These are phyloP conservation scores for Neonectria hederae DNA, from an alignment of 2,329 filamentous ascomycete species.

Conservation along the genomic window DNA sequence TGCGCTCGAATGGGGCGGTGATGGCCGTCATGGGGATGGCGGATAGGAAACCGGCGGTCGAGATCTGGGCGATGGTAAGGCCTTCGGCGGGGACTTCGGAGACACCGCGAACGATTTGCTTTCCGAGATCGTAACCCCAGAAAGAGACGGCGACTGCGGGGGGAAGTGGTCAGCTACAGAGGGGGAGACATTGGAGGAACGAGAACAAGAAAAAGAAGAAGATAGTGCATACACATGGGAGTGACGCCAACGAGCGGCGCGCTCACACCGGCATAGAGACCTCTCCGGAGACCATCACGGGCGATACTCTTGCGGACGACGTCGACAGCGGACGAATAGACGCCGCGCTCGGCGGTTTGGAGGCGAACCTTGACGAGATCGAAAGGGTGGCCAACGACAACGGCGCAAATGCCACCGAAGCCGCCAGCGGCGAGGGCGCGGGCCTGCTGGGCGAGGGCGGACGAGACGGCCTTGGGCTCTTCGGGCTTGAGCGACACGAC, in stretches of 20 bases:
- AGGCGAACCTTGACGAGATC: constrained; percentile 97
- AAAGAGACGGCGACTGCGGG: constrained; percentile 72
- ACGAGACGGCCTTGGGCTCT: constrained; percentile 52
- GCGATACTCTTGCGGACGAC: constrained; percentile 90
- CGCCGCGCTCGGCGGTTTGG: constrained; percentile 93
- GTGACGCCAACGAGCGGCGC: constrained; percentile 95
- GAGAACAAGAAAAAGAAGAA: background rate
- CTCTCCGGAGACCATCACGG: constrained; percentile 80
- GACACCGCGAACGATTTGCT: constrained; percentile 79
- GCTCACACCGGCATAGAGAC: constrained; percentile 95
- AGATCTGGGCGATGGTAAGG: constrained; percentile 87
- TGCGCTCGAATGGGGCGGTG: constrained; percentile 98
- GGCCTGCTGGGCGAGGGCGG: constrained; percentile 61
- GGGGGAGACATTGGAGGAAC: background rate
- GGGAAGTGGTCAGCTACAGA: background rate
- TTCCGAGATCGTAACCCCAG: constrained; percentile 96
- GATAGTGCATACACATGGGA: constrained; percentile 86
- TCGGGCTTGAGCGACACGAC: constrained; percentile 55
- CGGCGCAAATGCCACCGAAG: constrained; percentile 92
- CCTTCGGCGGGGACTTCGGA: constrained; percentile 73
- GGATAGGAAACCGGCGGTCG: constrained; percentile 94
- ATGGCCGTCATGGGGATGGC: constrained; percentile 97
- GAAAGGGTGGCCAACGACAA: constrained; percentile 95
- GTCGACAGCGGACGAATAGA: constrained; percentile 90
- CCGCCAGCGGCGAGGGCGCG: constrained; percentile 89